Evolutionary conservation across 768 basidiomycete genomes (phyloP).

Genomic region (Dictyophora rubrovolvata): DNA sequence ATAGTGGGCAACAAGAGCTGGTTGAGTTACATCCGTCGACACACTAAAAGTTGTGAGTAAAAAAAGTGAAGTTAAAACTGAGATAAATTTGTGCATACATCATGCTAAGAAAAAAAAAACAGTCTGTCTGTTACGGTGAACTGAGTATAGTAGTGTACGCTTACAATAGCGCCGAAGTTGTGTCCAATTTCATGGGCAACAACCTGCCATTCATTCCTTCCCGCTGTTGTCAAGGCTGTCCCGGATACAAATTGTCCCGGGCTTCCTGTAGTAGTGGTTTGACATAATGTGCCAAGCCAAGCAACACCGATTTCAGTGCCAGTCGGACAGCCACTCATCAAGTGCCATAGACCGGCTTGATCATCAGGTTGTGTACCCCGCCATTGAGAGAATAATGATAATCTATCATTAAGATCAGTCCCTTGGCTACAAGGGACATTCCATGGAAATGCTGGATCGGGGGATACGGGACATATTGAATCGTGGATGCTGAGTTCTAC

Average conservation of each 20-base stretch:
- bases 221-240: conserved; percentile 71
- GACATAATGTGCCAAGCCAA: conserved; percentile 75
- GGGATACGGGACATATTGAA: conserved; percentile 46
- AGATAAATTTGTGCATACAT: conserved; percentile 26
- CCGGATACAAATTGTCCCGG: conserved; percentile 55
- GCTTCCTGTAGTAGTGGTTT: conserved; percentile 37
- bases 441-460: conserved; percentile 53
- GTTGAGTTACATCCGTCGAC: conserved; percentile 49
- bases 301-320: conserved; percentile 82
- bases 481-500: conserved; percentile 69
- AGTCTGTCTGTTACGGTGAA: conserved; percentile 7
- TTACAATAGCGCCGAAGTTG: conserved; percentile 82
- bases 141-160: conserved; percentile 20
- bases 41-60: conserved; percentile 35
- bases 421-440: conserved; percentile 52
- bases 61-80: too few relatives aligned
- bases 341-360: conserved; percentile 75
- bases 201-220: conserved; percentile 73
- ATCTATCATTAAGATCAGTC: conserved; percentile 52
- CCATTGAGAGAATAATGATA: conserved; percentile 78
- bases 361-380: conserved; percentile 64
- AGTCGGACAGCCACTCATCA: conserved; percentile 76
- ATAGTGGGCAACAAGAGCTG: conserved; percentile 60
- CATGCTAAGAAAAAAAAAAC: conserved; percentile 34
- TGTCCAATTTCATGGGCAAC: conserved; percentile 77